A percentile compares a stretch with the other conserved stretches of the same genome.
Evolutionary conservation across 73 alveolate species (phyloP).

Genomic region (Symbiodinium natans): DNA sequence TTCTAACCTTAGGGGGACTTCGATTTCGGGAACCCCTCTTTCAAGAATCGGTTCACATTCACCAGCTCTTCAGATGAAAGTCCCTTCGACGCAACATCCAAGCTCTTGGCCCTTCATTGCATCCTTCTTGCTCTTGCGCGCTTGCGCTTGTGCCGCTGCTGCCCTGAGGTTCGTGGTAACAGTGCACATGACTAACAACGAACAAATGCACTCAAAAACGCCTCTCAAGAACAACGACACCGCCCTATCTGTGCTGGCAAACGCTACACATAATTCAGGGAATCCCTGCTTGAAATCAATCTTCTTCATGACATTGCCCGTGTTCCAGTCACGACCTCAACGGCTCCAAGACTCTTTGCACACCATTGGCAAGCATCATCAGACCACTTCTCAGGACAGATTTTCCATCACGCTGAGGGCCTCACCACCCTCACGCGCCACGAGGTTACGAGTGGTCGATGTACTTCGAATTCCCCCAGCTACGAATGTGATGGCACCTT

Average conservation of each 20-base stretch:
- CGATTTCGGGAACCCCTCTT: not conserved
- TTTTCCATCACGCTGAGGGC: no score
- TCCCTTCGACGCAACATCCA: no score
- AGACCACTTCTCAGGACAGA: no score
- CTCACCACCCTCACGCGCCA: not conserved
- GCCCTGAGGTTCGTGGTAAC: no score
- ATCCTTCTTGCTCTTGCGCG: constrained; percentile 57
- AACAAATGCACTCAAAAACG: not conserved
- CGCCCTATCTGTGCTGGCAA: not conserved
- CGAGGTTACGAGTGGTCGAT: not conserved
- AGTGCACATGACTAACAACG: no score
- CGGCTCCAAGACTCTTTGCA: not conserved
- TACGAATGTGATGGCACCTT: constrained; percentile 68
- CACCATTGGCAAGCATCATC: no score
- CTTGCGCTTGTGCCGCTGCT: constrained; percentile 91
- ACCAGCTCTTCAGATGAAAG: not conserved
- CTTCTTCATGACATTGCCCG: constrained; percentile 83
- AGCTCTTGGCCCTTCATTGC: constrained; percentile 13
- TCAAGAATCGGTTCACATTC: not conserved
- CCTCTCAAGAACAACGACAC: not conserved
- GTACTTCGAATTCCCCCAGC: constrained; percentile 24
- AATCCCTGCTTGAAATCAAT: constrained; percentile 33
- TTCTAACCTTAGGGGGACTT: no score
- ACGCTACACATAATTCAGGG: no score
- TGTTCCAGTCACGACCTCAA: constrained; percentile 71